A percentile compares a stretch with the other conserved stretches of the same genome.
These are phyloP conservation scores for Draba incana DNA, from an alignment of 345 rosid genomes.

Conservation along the genomic window DNA sequence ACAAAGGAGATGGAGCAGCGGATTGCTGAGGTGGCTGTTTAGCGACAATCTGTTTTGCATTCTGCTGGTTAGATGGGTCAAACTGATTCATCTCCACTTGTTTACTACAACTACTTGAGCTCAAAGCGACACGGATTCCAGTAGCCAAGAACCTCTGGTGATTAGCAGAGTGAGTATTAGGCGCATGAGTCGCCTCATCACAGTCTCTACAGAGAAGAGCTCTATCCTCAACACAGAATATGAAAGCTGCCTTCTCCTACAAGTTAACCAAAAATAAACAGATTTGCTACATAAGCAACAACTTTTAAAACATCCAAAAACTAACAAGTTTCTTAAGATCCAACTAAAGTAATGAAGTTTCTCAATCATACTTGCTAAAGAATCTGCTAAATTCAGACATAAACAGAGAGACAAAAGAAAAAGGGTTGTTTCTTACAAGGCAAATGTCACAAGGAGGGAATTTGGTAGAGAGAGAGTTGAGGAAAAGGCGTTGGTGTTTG, in stretches of 20 bases:
- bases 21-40: slow-evolving; percentile 53
- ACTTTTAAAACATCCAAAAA: slow-evolving; percentile 13
- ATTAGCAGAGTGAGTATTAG: slow-evolving; percentile 79
- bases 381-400: not conserved
- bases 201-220: slow-evolving; percentile 92
- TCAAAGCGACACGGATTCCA: slow-evolving; percentile 80
- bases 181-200: slow-evolving; percentile 77
- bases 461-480: slow-evolving; percentile 68
- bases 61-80: slow-evolving; percentile 66
- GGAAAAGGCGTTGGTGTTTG: slow-evolving; percentile 97
- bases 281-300: slow-evolving; percentile 9
- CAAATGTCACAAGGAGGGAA: slow-evolving; percentile 95
- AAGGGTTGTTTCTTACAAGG: slow-evolving; percentile 51
- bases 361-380: not conserved
- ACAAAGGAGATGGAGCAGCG: slow-evolving; percentile 48
- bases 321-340: slow-evolving; percentile 7
- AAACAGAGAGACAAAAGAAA: not conserved
- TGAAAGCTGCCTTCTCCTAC: slow-evolving; percentile 96
- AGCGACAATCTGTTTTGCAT: slow-evolving; percentile 29
- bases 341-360: not conserved
- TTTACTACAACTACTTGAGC: slow-evolving; percentile 55
- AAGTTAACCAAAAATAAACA: slow-evolving; percentile 34
- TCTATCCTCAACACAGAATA: slow-evolving; percentile 96
- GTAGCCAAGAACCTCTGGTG: slow-evolving; percentile 94
- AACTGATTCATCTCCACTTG: slow-evolving; percentile 47